Evolutionary conservation across 2,329 filamentous ascomycete species (phyloP).

Genomic region (Diaporthe batatas): DNA sequence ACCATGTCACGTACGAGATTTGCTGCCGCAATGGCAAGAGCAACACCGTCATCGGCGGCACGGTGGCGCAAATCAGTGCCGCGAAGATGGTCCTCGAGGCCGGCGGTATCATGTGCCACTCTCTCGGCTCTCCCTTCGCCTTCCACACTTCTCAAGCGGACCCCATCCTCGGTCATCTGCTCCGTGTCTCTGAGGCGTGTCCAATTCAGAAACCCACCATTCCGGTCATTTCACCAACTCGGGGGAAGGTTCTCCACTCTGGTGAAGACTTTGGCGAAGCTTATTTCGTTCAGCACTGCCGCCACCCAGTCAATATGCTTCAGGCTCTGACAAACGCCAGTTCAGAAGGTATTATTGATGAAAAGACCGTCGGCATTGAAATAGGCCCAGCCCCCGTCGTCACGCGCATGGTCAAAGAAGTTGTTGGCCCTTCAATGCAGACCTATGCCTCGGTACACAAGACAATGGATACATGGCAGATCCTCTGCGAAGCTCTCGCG

Average conservation of each 20-base stretch:
- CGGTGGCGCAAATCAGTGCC: conserved; percentile 55
- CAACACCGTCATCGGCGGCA: conserved; percentile 76
- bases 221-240: conserved; percentile 78
- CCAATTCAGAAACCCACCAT: conserved; percentile 58
- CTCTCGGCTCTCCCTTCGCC: conserved; percentile 64
- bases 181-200: conserved; percentile 57
- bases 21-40: conserved; percentile 82
- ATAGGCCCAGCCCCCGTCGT: conserved; percentile 80
- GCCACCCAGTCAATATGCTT: conserved; percentile 78
- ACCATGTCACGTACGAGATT: conserved; percentile 58
- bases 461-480: neutral
- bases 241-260: conserved; percentile 69
- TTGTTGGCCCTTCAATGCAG: conserved; percentile 64
- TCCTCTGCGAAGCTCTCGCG: neutral
- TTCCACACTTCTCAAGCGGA: conserved; percentile 68
- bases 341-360: conserved; percentile 68
- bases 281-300: conserved; percentile 75
- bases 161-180: conserved; percentile 68
- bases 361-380: conserved; percentile 78
- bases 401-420: conserved; percentile 75
- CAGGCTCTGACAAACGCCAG: conserved; percentile 71
- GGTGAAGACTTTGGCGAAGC: conserved; percentile 63
- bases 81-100: conserved; percentile 55
- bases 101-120: conserved; percentile 56
- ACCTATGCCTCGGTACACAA: conserved; percentile 45